These are phyloP conservation scores for Trichoderma gamsii DNA, from an alignment of 495 filamentous ascomycete species.

Conservation along the genomic window DNA sequence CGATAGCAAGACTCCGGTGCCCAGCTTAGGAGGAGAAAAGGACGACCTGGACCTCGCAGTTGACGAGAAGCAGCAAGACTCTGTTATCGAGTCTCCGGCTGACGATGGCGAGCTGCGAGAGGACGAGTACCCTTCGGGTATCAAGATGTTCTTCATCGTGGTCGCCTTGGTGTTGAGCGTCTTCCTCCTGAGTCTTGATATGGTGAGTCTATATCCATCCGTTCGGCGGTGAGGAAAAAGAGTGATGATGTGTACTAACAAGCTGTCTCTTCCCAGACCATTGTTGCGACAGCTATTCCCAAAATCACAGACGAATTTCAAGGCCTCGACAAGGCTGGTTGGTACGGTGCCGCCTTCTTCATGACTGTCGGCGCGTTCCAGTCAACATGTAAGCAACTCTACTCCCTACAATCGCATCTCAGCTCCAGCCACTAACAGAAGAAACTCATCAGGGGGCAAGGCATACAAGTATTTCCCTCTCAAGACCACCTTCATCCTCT, in stretches of 20 bases:
- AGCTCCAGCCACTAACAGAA: not conserved
- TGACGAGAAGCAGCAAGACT: not conserved
- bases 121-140: conserved; percentile 27
- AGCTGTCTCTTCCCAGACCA: conserved; percentile 23
- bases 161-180: conserved; percentile 38
- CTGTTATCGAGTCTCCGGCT: not conserved
- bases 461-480: conserved; percentile 41
- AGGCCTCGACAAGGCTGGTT: conserved; percentile 33
- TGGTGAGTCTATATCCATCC: conserved; percentile 28
- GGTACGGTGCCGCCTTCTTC: conserved; percentile 35
- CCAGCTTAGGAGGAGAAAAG: not conserved
- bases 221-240: conserved; percentile 19
- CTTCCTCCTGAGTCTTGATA: conserved; percentile 43
- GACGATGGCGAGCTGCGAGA: not conserved
- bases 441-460: conserved; percentile 27
- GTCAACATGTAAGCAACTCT: conserved; percentile 18
- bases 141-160: conserved; percentile 31
- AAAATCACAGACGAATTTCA: conserved; percentile 38
- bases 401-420: not conserved
- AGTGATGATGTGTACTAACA: not conserved
- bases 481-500: conserved; percentile 39
- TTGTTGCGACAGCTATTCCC: conserved; percentile 39
- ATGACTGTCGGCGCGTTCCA: conserved; percentile 21
- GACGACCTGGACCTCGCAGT: not conserved
- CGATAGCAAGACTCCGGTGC: conserved; percentile 2